A percentile compares a stretch with the other conserved stretches of the same genome.
These are phyloP conservation scores for Metarhizium robertsii DNA, from an alignment of 2,329 filamentous ascomycete genomes.

Conservation along the genomic window DNA sequence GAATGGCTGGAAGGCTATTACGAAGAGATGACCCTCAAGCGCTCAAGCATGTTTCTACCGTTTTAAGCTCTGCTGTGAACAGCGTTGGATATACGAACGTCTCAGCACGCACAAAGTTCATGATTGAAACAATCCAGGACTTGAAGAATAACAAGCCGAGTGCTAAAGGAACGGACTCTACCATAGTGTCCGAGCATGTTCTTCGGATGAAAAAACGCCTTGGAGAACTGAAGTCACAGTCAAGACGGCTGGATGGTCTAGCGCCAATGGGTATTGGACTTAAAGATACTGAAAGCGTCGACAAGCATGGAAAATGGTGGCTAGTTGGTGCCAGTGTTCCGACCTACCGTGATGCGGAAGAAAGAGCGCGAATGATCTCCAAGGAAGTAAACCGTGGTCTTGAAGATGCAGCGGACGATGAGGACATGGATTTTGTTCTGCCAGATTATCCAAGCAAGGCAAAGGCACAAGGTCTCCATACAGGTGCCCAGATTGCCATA, in stretches of 20 bases:
- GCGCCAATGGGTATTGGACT: slow-evolving; percentile 78
- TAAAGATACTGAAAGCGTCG: slow-evolving; percentile 70
- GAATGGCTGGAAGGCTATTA: slow-evolving; percentile 71
- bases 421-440: slow-evolving; percentile 39
- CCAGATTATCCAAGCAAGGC: slow-evolving; percentile 67
- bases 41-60: slow-evolving; percentile 77
- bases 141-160: slow-evolving; percentile 92
- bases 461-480: slow-evolving; percentile 76
- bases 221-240: slow-evolving; percentile 58
- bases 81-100: slow-evolving; percentile 60
- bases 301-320: slow-evolving; percentile 96
- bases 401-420: slow-evolving; percentile 26
- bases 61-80: slow-evolving; percentile 64
- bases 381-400: slow-evolving; percentile 10
- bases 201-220: slow-evolving; percentile 83
- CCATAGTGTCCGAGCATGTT: slow-evolving; percentile 70
- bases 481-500: slow-evolving; percentile 77
- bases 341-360: slow-evolving; percentile 17
- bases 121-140: slow-evolving; percentile 93
- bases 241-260: slow-evolving; percentile 55
- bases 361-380: slow-evolving; percentile 11
- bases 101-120: slow-evolving; percentile 86
- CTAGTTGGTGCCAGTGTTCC: slow-evolving; percentile 90
- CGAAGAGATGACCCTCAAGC: slow-evolving; percentile 82
- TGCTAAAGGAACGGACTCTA: slow-evolving; percentile 59